Evolutionary conservation across 495 filamentous ascomycete species (phyloP), one percentile per base, ranked within the genome.

Genomic region (Achaetomiella virescens): DNA sequence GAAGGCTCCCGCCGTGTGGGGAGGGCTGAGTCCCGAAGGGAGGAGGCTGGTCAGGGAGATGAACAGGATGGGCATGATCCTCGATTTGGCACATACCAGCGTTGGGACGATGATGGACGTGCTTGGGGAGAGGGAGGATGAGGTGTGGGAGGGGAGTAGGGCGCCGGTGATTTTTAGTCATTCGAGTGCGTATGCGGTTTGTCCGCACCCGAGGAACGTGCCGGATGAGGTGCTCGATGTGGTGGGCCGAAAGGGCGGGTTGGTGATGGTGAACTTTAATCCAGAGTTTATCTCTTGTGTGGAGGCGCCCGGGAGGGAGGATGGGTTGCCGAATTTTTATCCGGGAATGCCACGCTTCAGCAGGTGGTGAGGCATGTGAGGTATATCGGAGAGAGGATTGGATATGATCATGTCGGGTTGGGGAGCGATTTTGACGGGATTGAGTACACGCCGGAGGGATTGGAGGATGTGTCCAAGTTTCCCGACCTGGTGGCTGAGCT

Each of bases 401-500:
- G 88, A 17, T 90, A 78, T 60, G 84, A 87, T 12, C 77, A 91
- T 68, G 87, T 90, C 17, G 88, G 88, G 0, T 60, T 91, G 27
- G 87, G 88, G 0, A 83, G 81, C 15, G 87, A 91, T 67, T 91
- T 84, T 61, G 88, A 90, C 57, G 88, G 88, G 22, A 84, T 84
- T 40, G 55, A 56, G 2, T 66, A 48, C 1, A 79, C 78, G 1
- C 86, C 86, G 1, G 62, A 68, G 57, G 86, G 86, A 0, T 58
- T 90, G 58, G 83, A 83, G 20, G 90, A 96, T 70, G 91, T 97
- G 25, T 84, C 83, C 47, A 89, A 87, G 66, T 95, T 84, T 67
- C 92, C 93, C 1, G 82, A 83, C 44, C 69, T 98, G 51, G 81
- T 97, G 6, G 84, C 79, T 6, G 88, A 91, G 69, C 66, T 92